Evolutionary conservation across 805 yeast genomes (phyloP), one percentile per base, ranked within the genome.

Genomic region (Cyberlindnera galapagoensis): DNA sequence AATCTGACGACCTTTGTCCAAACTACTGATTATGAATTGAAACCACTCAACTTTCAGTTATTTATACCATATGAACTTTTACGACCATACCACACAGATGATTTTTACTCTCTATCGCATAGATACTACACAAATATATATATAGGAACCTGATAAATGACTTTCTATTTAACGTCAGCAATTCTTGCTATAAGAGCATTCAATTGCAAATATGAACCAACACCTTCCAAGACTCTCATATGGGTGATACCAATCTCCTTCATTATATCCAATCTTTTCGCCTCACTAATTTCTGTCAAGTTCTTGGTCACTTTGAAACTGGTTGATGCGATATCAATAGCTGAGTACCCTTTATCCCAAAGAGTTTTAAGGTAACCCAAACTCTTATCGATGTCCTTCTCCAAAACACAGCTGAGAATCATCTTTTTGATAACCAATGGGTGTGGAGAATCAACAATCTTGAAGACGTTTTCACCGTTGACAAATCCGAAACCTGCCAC

Each of bases 391-490:
- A 86, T 69, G 12, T 70, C 56, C 14, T 50, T 49, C 10, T 44
- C 45, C 4, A 69, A 62, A 2, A 70, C 65, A 21, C 39, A 32
- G 20, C 63, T 57, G 31, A 82, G 55, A 24, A 83, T 59, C 77
- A 82, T 78, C 46, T 76, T 76, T 45, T 75, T 75, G 23, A 92
- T 80, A 5, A 84, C 76, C 30, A 87, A 57, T 0, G 98, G 98
- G 59, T 92, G 97, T 3, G 98, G 98, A 33, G 87, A 81, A 55
- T 92, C 98, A 3, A 92, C 97, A 37, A 92, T 84, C 54, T 82
- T 85, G 68, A 87, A 92, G 12, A 92, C 98, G 49, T 88, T 90
- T 24, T 83, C 86, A 28, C 86, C 86, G 50, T 76, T 83, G n/a
- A 92, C 96, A 34, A 83, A 69, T 4, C 82, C 88, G 60, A 88